A percentile compares a stretch with the other conserved stretches of the same genome.
phyloP scores from a whole-genome alignment of 1,284 basidiomycete genomes.

The Schizophyllum amplum region DNA sequence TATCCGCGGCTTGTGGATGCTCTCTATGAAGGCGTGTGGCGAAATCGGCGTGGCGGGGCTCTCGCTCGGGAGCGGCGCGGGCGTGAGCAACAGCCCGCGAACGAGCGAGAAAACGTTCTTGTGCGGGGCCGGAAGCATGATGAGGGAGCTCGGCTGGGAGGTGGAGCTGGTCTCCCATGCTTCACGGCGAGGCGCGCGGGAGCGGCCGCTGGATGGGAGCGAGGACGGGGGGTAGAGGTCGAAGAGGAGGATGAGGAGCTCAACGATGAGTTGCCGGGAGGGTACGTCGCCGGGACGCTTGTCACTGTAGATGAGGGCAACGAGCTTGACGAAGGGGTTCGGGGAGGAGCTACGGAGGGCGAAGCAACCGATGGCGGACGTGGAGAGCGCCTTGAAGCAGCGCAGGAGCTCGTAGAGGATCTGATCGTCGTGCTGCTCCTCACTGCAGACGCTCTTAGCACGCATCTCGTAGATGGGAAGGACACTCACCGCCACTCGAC shows the following conservation, averaged over 20 bases:
- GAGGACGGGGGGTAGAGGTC: conserved; percentile 72
- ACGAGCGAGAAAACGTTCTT: conserved; percentile 63
- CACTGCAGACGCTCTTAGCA: conserved; percentile 45
- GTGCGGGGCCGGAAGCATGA: conserved; percentile 66
- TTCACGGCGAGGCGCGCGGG: conserved; percentile 33
- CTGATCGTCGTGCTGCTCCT: conserved; percentile 97
- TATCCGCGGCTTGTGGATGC: conserved; percentile 73
- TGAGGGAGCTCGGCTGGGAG: conserved; percentile 35
- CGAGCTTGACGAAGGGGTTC: conserved; percentile 78
- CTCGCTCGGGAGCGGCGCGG: conserved; percentile 66
- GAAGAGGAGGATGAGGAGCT: conserved; percentile 76
- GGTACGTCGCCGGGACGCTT: conserved; percentile 94
- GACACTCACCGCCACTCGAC: conserved; percentile 87
- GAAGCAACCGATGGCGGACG: conserved; percentile 77
- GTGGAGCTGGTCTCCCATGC: conserved; percentile 41
- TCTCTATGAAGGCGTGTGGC: conserved; percentile 86
- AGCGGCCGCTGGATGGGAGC: conserved; percentile 40
- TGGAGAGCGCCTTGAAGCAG: conserved; percentile 89
- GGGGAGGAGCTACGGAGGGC: conserved; percentile 82
- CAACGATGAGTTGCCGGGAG: conserved; percentile 85
- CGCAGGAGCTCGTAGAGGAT: conserved; percentile 87
- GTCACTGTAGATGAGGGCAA: conserved; percentile 86
- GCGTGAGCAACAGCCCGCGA: conserved; percentile 63
- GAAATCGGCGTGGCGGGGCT: conserved; percentile 55
- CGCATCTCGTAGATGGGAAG: conserved; percentile 3